Percentiles rank a stretch among this genome's conserved stretches.
These are phyloP conservation scores for Tripterygium wilfordii DNA, from an alignment of 177 flowering plant species.

Conservation along the genomic window DNA sequence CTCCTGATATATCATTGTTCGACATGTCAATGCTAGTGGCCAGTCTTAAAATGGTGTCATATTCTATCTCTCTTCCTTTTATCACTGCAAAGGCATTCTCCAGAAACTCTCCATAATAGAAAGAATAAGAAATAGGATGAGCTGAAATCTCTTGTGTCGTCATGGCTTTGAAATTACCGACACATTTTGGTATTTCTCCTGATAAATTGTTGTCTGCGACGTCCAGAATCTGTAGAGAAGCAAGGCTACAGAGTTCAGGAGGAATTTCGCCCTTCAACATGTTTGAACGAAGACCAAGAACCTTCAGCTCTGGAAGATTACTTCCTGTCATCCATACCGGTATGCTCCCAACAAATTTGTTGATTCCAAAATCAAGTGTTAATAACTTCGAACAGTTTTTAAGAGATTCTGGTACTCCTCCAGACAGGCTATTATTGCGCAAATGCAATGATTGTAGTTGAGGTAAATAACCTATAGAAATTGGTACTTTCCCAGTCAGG, in stretches of 20 bases:
- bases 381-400: neutral
- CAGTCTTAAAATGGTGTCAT: neutral
- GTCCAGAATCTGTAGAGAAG: constrained; percentile 7
- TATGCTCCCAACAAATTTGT: constrained; percentile 6
- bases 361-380: constrained; percentile 7
- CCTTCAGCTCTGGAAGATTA: neutral
- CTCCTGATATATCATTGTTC: constrained; percentile 8
- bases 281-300: constrained; percentile 12
- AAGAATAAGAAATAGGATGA: neutral
- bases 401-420: constrained; percentile 2
- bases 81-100: neutral
- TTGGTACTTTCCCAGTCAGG: constrained; percentile 5
- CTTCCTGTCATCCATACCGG: constrained; percentile 9
- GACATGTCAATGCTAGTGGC: constrained; percentile 13
- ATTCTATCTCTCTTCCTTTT: constrained; percentile 2
- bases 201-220: constrained; percentile 6
- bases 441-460: neutral
- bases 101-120: neutral
- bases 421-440: constrained; percentile 5
- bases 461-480: constrained; percentile 2
- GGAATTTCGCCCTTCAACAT: constrained; percentile 9
- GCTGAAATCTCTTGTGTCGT: neutral
- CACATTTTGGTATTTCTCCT: constrained; percentile 10
- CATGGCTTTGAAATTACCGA: constrained; percentile 7
- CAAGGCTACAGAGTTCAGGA: neutral